Percentiles rank a stretch among this genome's conserved stretches.
Evolutionary conservation across 2,329 filamentous ascomycete species (phyloP).

Genomic region (Penicillium sclerotigenum): DNA sequence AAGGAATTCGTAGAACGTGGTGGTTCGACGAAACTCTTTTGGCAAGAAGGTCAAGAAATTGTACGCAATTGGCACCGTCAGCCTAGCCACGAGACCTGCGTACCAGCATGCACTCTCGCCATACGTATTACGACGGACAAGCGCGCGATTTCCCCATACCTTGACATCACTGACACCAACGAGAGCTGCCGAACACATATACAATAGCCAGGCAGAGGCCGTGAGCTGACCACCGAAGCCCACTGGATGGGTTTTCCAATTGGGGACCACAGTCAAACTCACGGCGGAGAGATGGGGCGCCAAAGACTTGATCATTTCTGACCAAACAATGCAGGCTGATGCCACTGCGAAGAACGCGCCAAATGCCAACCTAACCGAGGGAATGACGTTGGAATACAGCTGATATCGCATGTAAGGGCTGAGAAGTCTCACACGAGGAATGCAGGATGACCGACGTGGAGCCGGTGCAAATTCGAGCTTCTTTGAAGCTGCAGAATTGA

Average conservation of each 20-base stretch:
- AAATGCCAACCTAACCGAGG: conserved; percentile 61
- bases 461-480: conserved; percentile 70
- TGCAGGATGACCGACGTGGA: conserved; percentile 54
- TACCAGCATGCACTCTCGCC: conserved; percentile 96
- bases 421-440: conserved; percentile 59
- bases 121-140: conserved; percentile 87
- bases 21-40: conserved; percentile 66
- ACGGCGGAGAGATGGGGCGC: conserved; percentile 72
- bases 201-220: conserved; percentile 83
- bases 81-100: conserved; percentile 82
- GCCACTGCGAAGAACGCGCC: conserved; percentile 69
- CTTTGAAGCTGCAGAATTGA: conserved; percentile 79
- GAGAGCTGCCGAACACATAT: conserved; percentile 91
- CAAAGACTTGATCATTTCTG: conserved; percentile 82
- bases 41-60: conserved; percentile 94
- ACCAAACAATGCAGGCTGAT: conserved; percentile 85
- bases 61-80: conserved; percentile 89
- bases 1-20: conserved; percentile 83
- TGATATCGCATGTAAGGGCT: conserved; percentile 81
- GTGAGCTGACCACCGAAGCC: conserved; percentile 83
- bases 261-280: conserved; percentile 61
- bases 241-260: conserved; percentile 68
- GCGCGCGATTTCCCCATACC: conserved; percentile 92
- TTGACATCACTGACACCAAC: conserved; percentile 87
- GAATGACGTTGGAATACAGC: conserved; percentile 70